Evolutionary conservation across 352 stramenopile genomes (phyloP).

Genomic region (Detonula confervacea): DNA sequence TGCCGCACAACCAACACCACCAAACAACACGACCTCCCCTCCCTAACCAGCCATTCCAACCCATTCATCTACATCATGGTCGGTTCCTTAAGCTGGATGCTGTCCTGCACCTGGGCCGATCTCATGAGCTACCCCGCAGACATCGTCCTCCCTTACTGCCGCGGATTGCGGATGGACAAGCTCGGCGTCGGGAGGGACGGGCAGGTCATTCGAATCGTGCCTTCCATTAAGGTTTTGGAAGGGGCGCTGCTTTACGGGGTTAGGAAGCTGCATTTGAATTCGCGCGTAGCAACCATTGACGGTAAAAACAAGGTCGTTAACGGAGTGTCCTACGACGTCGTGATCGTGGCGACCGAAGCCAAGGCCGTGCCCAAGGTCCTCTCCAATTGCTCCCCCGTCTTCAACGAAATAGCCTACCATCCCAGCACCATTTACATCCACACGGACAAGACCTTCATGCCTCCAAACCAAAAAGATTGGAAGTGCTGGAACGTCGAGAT

Average conservation of each 20-base stretch:
- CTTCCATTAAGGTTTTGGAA: background rate
- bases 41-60: background rate
- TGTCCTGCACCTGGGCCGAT: background rate
- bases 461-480: constrained; percentile 5
- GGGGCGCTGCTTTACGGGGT: background rate
- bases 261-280: background rate
- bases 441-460: constrained; percentile 5
- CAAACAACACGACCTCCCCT: background rate
- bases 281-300: background rate
- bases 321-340: background rate
- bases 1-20: background rate
- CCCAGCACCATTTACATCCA: constrained; percentile 10
- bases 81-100: background rate
- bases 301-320: background rate
- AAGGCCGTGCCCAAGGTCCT: constrained; percentile 2
- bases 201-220: background rate
- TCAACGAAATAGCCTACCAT: background rate
- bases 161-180: background rate
- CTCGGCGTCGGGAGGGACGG: background rate
- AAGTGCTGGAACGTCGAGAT: constrained; percentile 9
- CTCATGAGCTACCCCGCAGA: background rate
- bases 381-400: background rate
- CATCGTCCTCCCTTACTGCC: background rate
- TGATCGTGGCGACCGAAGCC: background rate
- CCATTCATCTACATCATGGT: background rate